A percentile compares a stretch with the other conserved stretches of the same genome.
Evolutionary conservation across 1,139 yeast species (phyloP).

Genomic region (Suhomyces maxii): DNA sequence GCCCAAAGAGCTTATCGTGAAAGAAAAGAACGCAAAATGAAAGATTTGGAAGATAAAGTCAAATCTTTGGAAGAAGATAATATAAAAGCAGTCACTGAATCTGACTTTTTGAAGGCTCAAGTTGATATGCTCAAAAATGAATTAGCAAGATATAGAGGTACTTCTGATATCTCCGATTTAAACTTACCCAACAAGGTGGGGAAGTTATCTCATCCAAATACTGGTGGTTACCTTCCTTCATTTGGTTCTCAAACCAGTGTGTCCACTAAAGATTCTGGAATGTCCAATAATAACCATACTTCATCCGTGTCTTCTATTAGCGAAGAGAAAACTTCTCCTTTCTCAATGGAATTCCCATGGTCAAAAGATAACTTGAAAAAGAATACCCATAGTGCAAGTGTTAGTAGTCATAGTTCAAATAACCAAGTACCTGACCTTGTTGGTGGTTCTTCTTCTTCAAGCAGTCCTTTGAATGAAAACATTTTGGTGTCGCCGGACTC

Average conservation of each 20-base stretch:
- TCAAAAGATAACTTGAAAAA: conserved; percentile 24
- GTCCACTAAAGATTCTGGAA: conserved; percentile 12
- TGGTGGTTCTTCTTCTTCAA: conserved; percentile 31
- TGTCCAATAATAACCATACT: conserved; percentile 4
- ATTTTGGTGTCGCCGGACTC: conserved; percentile 39
- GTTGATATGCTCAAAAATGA: conserved; percentile 74
- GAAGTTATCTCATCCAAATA: conserved; percentile 27
- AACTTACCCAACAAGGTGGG: conserved; percentile 37
- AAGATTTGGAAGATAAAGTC: conserved; percentile 82
- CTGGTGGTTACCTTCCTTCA: conserved; percentile 20
- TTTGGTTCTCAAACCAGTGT: conserved; percentile 16
- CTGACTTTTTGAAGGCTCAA: conserved; percentile 73
- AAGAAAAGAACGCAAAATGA: conserved; percentile 84
- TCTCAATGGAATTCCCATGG: conserved; percentile 39
- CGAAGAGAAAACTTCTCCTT: conserved; percentile 6
- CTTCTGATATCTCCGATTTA: conserved; percentile 37
- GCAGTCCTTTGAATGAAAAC: conserved; percentile 45
- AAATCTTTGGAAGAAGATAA: conserved; percentile 68
- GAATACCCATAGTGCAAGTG: conserved; percentile 4
- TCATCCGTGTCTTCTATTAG: conserved; percentile 1
- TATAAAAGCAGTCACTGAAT: conserved; percentile 61
- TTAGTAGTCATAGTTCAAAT: conserved; percentile 8
- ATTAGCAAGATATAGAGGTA: conserved; percentile 62
- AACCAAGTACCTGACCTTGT: conserved; percentile 38
- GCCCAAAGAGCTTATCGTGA: conserved; percentile 97